Percentiles rank a stretch among this genome's conserved stretches.
Evolutionary conservation across 2,329 filamentous ascomycete species (phyloP).

Genomic region (Neonectria magnoliae): DNA sequence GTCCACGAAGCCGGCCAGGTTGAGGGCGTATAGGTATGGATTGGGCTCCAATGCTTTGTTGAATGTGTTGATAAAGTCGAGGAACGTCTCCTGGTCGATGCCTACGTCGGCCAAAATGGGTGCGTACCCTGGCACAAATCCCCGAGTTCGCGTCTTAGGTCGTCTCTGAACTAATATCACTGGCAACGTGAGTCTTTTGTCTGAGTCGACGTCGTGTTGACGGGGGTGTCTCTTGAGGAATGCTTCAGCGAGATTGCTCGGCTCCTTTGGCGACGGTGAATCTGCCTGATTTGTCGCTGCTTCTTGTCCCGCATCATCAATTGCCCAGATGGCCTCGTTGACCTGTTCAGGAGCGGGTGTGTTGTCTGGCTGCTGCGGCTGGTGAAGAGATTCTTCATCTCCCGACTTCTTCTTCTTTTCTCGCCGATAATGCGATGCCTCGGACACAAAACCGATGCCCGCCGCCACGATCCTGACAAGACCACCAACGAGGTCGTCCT

Average conservation of each 20-base stretch:
- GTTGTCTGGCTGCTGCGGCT: neutral
- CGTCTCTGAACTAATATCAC: slow-evolving; percentile 64
- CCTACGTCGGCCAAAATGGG: slow-evolving; percentile 57
- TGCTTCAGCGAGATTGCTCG: neutral
- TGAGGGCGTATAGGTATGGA: slow-evolving; percentile 39
- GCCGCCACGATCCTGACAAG: slow-evolving; percentile 15
- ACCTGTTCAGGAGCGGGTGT: neutral
- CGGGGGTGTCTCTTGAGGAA: slow-evolving; percentile 6
- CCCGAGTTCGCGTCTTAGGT: slow-evolving; percentile 57
- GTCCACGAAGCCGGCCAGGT: slow-evolving; percentile 25
- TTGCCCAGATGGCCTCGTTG: slow-evolving; percentile 1
- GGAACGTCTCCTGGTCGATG: slow-evolving; percentile 52
- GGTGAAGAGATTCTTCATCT: neutral
- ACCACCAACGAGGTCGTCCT: slow-evolving; percentile 3
- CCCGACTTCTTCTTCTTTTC: slow-evolving; percentile 11
- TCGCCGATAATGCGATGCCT: slow-evolving; percentile 9
- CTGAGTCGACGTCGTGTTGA: neutral
- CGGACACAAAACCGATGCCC: slow-evolving; percentile 16
- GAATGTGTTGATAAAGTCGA: slow-evolving; percentile 25
- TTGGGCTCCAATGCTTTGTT: slow-evolving; percentile 15
- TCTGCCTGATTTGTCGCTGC: neutral
- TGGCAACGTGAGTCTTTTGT: slow-evolving; percentile 42
- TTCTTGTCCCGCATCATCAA: slow-evolving; percentile 4
- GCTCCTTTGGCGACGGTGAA: neutral
- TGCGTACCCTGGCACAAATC: slow-evolving; percentile 64